Conservation (phyloP, 495 filamentous ascomycete species). For the Annulohypoxylon bovei region DNA sequence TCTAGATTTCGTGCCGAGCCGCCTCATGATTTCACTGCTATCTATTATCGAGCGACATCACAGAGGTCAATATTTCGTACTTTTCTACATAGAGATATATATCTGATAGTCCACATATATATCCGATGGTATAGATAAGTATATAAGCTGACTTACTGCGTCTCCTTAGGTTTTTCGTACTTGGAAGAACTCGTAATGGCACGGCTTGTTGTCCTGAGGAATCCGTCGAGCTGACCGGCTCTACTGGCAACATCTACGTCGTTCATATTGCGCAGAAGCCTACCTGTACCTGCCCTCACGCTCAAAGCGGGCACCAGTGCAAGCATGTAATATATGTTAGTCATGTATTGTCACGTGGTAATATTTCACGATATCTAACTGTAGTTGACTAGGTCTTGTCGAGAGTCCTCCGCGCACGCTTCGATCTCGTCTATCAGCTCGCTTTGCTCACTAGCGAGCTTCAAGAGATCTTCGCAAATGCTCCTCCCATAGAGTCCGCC, state of each 20-base stretch:
- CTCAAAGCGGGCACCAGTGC: slow-evolving; percentile 72
- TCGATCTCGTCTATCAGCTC: slow-evolving; percentile 75
- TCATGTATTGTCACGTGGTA: background rate
- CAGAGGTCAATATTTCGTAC: slow-evolving; percentile 39
- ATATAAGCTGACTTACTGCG: background rate
- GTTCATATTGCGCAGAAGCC: slow-evolving; percentile 62
- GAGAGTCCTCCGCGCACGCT: slow-evolving; percentile 70
- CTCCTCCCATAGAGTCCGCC: slow-evolving; percentile 52
- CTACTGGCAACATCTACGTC: slow-evolving; percentile 80
- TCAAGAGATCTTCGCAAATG: slow-evolving; percentile 65
- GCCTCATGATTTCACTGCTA: slow-evolving; percentile 48
- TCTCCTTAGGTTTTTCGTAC: slow-evolving; percentile 49
- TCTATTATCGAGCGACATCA: slow-evolving; percentile 53
- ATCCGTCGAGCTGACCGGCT: slow-evolving; percentile 73
- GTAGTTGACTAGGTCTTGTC: slow-evolving; percentile 62
- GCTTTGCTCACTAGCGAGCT: slow-evolving; percentile 75
- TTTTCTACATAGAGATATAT: background rate
- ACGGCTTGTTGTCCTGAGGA: slow-evolving; percentile 49
- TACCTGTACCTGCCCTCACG: slow-evolving; percentile 74
- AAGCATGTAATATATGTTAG: slow-evolving; percentile 60
- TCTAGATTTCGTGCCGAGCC: slow-evolving; percentile 50
- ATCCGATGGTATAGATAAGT: background rate
- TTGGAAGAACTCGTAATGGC: slow-evolving; percentile 48
- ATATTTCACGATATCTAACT: background rate
- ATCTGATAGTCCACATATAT: background rate